Evolutionary conservation across 139 green algal genomes (phyloP), one percentile per base, ranked within the genome.

Genomic region (Desmodesmus armatus): DNA sequence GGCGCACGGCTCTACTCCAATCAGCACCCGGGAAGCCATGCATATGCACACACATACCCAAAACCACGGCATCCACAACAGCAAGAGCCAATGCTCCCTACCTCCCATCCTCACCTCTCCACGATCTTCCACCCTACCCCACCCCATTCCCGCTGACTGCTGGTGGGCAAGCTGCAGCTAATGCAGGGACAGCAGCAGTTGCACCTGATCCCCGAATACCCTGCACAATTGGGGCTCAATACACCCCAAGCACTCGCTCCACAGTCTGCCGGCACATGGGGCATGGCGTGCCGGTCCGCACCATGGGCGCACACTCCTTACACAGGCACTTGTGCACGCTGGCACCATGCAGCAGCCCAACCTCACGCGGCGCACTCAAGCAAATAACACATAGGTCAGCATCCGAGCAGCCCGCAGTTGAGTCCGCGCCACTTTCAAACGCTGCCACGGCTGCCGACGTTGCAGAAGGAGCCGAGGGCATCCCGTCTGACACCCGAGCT

Each of bases 321-420:
- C 87, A 90, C 2, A 86, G 77, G 63, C 87, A 90, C 76, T 77
- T 70, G 87, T 90, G 87, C 37, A 90, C 82, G 7, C 58, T 71
- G 17, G 85, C 44, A 29, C 87, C 87, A 71, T 90, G 87, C 82
- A 90, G 82, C 40, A 88, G 81, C 33, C 87, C 87, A 1, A 86
- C 83, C 71, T 88, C 44, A 21, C 49, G 37, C 2, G 82, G 41
- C 2, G 55, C 72, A 13, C 25, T 75, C 39, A 90, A 41, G 62
- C 87, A 90, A 49, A 90, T 88, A n/a, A 90, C 66, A 69, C 87
- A 90, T 37, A 80, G 9, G 31, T 84, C 65, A 19, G 31, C 27
- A 27, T 90, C 86, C 44, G 11, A 5, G 66, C 63, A n/a, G 60
- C 41, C 67, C n/a, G n/a, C n/a, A n/a, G n/a, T n/a, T n/a, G n/a